These are phyloP conservation scores for Eutrema heterophyllum DNA, from an alignment of 345 rosid species.

Conservation along the genomic window DNA sequence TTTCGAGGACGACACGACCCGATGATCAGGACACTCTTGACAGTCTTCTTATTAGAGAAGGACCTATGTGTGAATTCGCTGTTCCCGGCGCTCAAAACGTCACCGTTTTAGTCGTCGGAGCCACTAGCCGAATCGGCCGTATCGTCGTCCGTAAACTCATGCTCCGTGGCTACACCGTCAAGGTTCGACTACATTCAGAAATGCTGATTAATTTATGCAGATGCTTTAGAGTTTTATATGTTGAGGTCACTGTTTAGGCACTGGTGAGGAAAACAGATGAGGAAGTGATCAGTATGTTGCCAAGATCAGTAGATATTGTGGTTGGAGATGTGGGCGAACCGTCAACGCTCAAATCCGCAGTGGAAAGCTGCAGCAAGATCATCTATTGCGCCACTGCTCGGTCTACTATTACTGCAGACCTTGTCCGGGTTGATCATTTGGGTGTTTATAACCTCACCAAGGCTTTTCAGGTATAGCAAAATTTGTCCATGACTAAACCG, in stretches of 20 bases:
- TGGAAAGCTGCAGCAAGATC: constrained; percentile 83
- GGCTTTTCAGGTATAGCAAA: constrained; percentile 61
- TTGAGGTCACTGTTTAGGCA: constrained; percentile 39
- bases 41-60: constrained; percentile 64
- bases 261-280: constrained; percentile 68
- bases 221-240: not conserved
- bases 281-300: constrained; percentile 69
- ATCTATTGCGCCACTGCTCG: constrained; percentile 97
- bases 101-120: constrained; percentile 86
- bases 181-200: constrained; percentile 32
- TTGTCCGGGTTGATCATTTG: constrained; percentile 77
- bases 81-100: constrained; percentile 92
- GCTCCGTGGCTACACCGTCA: constrained; percentile 92
- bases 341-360: constrained; percentile 56
- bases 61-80: constrained; percentile 96
- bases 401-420: constrained; percentile 81
- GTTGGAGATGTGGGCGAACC: constrained; percentile 90
- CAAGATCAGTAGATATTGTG: constrained; percentile 83
- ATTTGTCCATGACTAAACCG: not conserved
- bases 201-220: not conserved
- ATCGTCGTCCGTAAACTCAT: constrained; percentile 90
- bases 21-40: constrained; percentile 65
- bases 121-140: constrained; percentile 92
- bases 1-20: constrained; percentile 70
- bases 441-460: constrained; percentile 91